Percentiles rank a stretch among this genome's conserved stretches.
Evolutionary conservation across 2,329 filamentous ascomycete species (phyloP).

Genomic region (Paracoccidioides lutzii): DNA sequence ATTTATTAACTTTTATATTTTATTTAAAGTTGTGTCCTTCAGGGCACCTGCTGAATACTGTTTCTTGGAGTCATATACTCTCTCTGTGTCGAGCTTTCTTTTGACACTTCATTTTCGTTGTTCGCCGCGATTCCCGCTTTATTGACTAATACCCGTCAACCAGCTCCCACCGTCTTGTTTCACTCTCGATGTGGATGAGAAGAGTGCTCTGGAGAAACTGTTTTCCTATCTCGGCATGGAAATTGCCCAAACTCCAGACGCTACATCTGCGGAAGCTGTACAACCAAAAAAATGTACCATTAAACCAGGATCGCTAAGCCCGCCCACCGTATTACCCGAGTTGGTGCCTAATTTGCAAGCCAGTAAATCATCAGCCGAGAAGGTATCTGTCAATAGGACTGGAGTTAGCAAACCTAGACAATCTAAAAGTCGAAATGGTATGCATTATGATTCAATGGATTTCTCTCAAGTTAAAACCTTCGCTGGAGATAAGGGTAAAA

Average conservation of each 20-base stretch:
- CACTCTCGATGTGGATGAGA: not conserved
- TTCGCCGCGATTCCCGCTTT: not conserved
- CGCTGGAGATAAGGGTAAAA: not conserved
- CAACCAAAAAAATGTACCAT: not conserved
- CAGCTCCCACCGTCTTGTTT: not conserved
- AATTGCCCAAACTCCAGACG: constrained; percentile 37
- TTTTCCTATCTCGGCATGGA: constrained; percentile 35
- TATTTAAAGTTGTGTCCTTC: not conserved
- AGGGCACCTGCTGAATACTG: not conserved
- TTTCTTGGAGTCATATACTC: not conserved
- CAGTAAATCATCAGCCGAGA: constrained; percentile 13
- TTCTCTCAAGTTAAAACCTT: constrained; percentile 9
- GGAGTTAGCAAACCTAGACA: constrained; percentile 49
- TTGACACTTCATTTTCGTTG: not conserved
- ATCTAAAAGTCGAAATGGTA: constrained; percentile 65
- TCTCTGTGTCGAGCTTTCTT: not conserved
- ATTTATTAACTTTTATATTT: not conserved
- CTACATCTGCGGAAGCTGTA: not conserved
- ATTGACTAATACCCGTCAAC: not conserved
- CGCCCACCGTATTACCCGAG: not conserved
- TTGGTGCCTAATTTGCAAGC: constrained; percentile 15
- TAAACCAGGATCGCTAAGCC: not conserved
- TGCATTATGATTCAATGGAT: constrained; percentile 16
- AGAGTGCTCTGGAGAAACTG: constrained; percentile 7
- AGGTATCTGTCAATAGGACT: constrained; percentile 9